These are phyloP conservation scores for Allium cepa DNA, from an alignment of 106 monocot species.

Conservation along the genomic window DNA sequence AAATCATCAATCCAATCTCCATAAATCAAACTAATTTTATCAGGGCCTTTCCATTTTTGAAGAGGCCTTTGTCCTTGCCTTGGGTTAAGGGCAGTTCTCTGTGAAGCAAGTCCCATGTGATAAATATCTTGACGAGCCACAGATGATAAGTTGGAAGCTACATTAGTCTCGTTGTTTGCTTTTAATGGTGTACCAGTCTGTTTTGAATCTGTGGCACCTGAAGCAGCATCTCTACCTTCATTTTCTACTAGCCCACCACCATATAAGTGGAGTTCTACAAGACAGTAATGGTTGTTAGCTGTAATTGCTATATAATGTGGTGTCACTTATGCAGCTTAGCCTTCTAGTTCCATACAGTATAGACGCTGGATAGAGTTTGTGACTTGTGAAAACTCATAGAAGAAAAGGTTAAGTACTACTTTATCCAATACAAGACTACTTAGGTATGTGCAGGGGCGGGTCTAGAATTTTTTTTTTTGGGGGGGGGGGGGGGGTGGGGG, in stretches of 20 bases:
- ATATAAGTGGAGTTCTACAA: constrained; percentile 82
- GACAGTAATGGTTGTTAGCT: too few relatives aligned
- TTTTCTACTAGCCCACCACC: constrained; percentile 68
- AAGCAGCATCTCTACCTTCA: constrained; percentile 48
- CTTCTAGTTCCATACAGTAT: too few relatives aligned
- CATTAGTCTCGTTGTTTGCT: constrained; percentile 23
- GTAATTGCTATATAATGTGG: too few relatives aligned
- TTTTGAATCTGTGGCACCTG: constrained; percentile 37
- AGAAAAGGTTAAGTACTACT: too few relatives aligned
- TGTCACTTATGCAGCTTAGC: too few relatives aligned
- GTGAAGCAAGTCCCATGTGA: constrained; percentile 61
- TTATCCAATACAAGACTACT: too few relatives aligned
- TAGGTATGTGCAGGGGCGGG: too few relatives aligned
- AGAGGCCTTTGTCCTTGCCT: constrained; percentile 58
- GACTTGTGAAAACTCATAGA: too few relatives aligned
- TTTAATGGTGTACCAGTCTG: constrained; percentile 41
- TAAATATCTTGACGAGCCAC: constrained; percentile 57
- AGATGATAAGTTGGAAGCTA: constrained; percentile 21
- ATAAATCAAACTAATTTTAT: constrained; percentile 87
- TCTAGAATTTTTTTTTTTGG: too few relatives aligned
- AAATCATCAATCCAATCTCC: constrained; percentile 97
- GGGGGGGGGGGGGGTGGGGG: too few relatives aligned
- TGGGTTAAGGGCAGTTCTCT: constrained; percentile 36
- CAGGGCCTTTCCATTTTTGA: constrained; percentile 89
- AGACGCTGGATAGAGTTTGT: too few relatives aligned